phyloP scores from a whole-genome alignment of 2,329 filamentous ascomycete genomes.

The Epichloe glyceriae region DNA sequence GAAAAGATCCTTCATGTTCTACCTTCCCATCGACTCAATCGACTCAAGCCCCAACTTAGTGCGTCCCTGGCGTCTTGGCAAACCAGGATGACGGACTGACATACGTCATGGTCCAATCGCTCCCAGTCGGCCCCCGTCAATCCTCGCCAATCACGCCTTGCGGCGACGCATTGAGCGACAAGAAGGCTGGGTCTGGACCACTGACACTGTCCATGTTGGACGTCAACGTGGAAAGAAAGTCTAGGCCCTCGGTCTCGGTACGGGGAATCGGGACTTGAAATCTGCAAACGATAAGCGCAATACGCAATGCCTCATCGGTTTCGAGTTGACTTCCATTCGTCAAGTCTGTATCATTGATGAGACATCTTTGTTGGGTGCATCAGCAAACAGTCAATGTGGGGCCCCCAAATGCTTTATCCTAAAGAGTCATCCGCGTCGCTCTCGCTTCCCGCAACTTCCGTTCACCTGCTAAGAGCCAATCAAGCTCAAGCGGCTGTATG shows the following conservation, averaged over 20 bases:
- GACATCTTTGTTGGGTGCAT: too few relatives aligned
- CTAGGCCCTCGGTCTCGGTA: neutral
- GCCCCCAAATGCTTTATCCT: too few relatives aligned
- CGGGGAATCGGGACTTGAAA: too few relatives aligned
- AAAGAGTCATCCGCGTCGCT: too few relatives aligned
- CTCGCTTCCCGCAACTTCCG: too few relatives aligned
- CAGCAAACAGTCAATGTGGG: too few relatives aligned
- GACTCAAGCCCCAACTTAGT: neutral
- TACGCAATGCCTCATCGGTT: neutral
- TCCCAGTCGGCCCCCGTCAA: neutral
- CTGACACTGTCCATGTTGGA: neutral
- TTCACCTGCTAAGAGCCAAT: neutral
- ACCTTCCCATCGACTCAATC: neutral
- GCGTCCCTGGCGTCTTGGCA: slow-evolving; percentile 5
- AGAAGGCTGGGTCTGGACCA: neutral
- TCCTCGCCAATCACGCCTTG: slow-evolving; percentile 1
- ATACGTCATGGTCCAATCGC: slow-evolving; percentile 3
- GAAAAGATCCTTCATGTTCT: neutral
- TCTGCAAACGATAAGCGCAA: neutral
- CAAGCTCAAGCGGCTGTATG: neutral
- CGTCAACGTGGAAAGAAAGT: neutral
- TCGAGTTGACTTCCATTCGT: too few relatives aligned
- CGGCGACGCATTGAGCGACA: neutral
- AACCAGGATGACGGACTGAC: neutral
- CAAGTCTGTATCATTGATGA: too few relatives aligned